phyloP scores from a whole-genome alignment of 1,139 yeast genomes.

The Geotrichum klebahnii region DNA sequence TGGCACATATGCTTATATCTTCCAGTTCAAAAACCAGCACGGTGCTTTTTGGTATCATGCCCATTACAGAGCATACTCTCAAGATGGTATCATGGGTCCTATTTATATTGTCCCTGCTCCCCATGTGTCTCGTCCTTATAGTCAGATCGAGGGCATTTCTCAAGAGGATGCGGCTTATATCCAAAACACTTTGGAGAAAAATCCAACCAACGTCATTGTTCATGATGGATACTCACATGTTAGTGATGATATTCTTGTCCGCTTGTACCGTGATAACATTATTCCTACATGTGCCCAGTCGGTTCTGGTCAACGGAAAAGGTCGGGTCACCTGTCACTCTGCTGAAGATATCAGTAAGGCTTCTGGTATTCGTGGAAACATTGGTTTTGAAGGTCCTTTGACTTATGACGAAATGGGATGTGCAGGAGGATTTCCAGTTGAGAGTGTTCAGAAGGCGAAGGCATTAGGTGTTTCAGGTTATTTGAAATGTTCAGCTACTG shows the following conservation, averaged over 20 bases:
- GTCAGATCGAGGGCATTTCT: constrained; percentile 37
- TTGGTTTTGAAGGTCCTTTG: neutral
- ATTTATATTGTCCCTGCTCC: constrained; percentile 11
- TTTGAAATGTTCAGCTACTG: constrained; percentile 30
- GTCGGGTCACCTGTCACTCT: constrained; percentile 37
- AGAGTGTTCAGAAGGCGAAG: constrained; percentile 23
- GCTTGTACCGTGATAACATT: constrained; percentile 36
- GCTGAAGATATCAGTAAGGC: constrained; percentile 24
- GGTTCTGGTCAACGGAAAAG: constrained; percentile 41
- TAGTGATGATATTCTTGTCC: constrained; percentile 28
- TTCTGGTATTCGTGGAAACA: constrained; percentile 11
- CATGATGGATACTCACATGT: constrained; percentile 29
- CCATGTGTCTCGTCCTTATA: constrained; percentile 11
- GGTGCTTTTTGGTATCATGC: constrained; percentile 44
- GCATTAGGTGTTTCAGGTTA: constrained; percentile 38
- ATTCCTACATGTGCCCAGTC: constrained; percentile 42
- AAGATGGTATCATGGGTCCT: constrained; percentile 41
- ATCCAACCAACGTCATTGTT: constrained; percentile 34
- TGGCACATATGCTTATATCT: constrained; percentile 34
- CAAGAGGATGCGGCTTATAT: constrained; percentile 27
- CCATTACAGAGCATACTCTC: constrained; percentile 40
- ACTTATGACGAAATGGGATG: constrained; percentile 25
- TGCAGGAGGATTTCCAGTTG: constrained; percentile 18
- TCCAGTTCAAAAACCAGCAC: constrained; percentile 36
- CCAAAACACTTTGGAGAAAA: constrained; percentile 31